Evolutionary conservation across 2,329 filamentous ascomycete species (phyloP), one percentile per base, ranked within the genome.

Genomic region (Penicillium sp.): DNA sequence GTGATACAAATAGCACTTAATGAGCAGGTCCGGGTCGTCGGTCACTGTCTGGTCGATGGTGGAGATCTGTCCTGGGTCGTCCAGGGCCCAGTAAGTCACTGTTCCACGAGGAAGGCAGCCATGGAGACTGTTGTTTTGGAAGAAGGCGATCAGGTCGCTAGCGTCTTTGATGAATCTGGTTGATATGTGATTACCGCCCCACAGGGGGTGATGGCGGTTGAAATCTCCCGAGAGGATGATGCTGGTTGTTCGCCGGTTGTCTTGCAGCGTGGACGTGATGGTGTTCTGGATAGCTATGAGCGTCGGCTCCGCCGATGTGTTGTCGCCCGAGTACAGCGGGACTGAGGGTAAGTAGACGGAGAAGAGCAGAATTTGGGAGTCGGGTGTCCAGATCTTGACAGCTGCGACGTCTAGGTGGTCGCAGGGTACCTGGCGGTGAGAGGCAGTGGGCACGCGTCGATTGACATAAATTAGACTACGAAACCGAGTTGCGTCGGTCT

Each of bases 351-450:
- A 23, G 23, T 23, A 23, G 23, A 23, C 23, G 23, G 23, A 23
- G 23, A 23, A 23, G 23, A 23, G 23, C 23, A 23, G 23, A 23
- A 23, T 23, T 23, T 23, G 23, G 23, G 23, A 23, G 23, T 23
- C 23, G 23, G 23, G 23, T 23, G 23, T 23, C 23, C 23, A 23
- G 23, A 23, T 23, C 23, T 23, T 23, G 23, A 23, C 5, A 5
- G 23, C 23, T 23, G 23, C 23, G 23, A 23, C 23, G 23, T 23
- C 23, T 23, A 5, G 23, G 8, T 67, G 57, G 35, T 67, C 50
- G 47, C 56, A 69, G 0, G 16, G 23, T 7, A 69, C 55, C 47
- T 68, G 56, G 3, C 50, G 50, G 35, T 67, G 58, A n/a, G 61
- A 66, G 13, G 59, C 55, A 2, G 53, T 62, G 23, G 23, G 23